Base-by-base conservation (phyloP, 2,329 filamentous ascomycete genomes). In the Aschersonia sp. region DNA sequence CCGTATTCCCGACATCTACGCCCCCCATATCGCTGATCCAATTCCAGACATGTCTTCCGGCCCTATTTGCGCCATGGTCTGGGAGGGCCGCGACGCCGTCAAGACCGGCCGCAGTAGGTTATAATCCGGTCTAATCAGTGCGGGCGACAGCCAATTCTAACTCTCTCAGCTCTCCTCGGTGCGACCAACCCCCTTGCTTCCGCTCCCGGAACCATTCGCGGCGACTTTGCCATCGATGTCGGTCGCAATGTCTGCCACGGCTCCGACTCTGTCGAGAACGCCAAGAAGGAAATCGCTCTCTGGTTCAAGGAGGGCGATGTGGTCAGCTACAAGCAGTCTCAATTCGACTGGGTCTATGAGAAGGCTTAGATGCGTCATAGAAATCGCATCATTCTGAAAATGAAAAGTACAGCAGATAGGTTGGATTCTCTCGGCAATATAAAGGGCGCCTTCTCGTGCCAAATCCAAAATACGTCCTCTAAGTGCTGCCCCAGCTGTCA, bases 211-310 rank as follows among this genome's bases (percentile, higher is more conserved):
- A 98, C 92, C 76, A 98, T 98, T 80, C 90, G 92, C 75, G 90
- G 88, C 71, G 85, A 90, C 77, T 88, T 69, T 69, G 85, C 85
- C 69, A 85, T 90, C 61, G 80, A 72, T 51, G 66, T 70, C 67
- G 92, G 92, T 74, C 87, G 90, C 71, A 98, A 98, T 79, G 88
- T 97, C 75, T 97, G 90, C 86, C 92, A 98, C 83, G 92, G 92
- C 68, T 96, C 88, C 71, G 92, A 98, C 80, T 82, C 78, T 68
- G 90, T 98, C 72, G 92, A 98, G 82, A 95, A 81, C 76, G 92
- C 92, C 73, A 81, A 97, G 85, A 96, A 97, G 86, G 92, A 98
- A 79, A 98, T 98, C 68, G 84, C 83, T 63, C 83, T 97, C 67
- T 98, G 92, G 92, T 98, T 98, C 85, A 82, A 85, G 72, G 75